Base-by-base conservation (phyloP, 495 filamentous ascomycete species). In the Letharia columbiana region DNA sequence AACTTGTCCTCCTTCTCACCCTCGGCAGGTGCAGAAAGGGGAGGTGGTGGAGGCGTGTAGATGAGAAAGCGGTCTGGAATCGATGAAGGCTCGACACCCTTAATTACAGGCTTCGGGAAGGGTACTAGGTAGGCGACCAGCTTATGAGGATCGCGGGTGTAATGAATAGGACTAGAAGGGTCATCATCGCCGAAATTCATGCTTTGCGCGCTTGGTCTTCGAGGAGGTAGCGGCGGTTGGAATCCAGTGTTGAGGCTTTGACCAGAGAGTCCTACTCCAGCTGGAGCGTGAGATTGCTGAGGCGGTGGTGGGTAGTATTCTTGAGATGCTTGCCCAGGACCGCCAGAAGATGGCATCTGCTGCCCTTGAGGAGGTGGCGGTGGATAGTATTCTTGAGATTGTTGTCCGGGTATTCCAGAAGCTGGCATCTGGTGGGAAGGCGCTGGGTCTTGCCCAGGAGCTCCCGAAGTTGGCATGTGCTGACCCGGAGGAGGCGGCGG, bases 41-140 rank as follows among this genome's bases (percentile, higher is more conserved):
- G 77, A 7, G 77, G 76, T 20, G 71, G 68, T 9, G 75, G 74
- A 20, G 77, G 77, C 1, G 76, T 77, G 60, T 78, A 78, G 37
- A 78, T 72, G 8, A 78, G 66, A 61, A 78, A 78, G 20, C 76
- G 75, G 13, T 70, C 66, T 3, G 76, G 76, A 35, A 78, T 70
- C 11, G 54, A 37, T 8, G 70, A 58, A 20, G 64, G 57, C 37
- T 67, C 58, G 5, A 71, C 69, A 35, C 67, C 65, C 23, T 70
- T 65, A 35, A 70, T 71, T 6, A 65, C 47, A 3, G 77, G 77
- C 62, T 75, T 74, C 0, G 77, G 77, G 31, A 78, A 76, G 17
- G 77, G 77, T n/a, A 78, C 67, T 5, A 78, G 71, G 49, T 78
- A 78, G n/a, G 73, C 75, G 17, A 72, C 69, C 3, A 77, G 71